Conservation (phyloP, 768 basidiomycete genomes). For the Brasilioporus rufonigricans region DNA sequence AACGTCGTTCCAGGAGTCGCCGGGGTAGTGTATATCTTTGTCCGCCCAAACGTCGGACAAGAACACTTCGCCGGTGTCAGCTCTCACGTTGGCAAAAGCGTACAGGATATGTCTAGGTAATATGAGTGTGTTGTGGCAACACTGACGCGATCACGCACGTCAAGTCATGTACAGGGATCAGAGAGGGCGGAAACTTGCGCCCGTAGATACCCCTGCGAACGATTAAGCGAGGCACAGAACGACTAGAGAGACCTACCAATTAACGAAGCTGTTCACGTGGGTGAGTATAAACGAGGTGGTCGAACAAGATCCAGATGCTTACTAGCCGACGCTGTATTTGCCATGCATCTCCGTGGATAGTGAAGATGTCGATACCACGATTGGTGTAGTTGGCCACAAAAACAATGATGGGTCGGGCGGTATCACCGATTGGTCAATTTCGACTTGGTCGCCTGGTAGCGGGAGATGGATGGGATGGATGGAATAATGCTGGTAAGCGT, state of each 20-base stretch:
- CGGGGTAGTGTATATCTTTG: conserved; percentile 94
- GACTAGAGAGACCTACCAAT: conserved; percentile 50
- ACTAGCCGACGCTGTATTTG: conserved; percentile 84
- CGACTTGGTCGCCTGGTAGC: conserved; percentile 13
- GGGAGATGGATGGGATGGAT: neutral
- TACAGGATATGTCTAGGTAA: conserved; percentile 76
- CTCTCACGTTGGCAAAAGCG: conserved; percentile 86
- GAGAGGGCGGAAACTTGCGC: conserved; percentile 83
- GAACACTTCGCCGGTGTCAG: conserved; percentile 82
- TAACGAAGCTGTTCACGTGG: conserved; percentile 57
- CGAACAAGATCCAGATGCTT: conserved; percentile 31
- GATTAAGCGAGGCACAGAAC: conserved; percentile 6
- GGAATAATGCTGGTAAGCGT: conserved; percentile 41
- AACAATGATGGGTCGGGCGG: conserved; percentile 7
- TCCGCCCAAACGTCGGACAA: conserved; percentile 94
- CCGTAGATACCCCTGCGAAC: conserved; percentile 86
- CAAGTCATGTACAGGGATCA: conserved; percentile 80
- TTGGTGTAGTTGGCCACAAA: conserved; percentile 4
- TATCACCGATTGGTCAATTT: conserved; percentile 13
- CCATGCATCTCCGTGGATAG: conserved; percentile 41
- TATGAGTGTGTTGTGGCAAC: conserved; percentile 1
- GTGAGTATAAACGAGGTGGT: conserved; percentile 10
- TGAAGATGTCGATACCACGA: conserved; percentile 12
- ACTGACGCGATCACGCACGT: conserved; percentile 52
- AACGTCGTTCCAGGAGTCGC: conserved; percentile 91